Evolutionary conservation across 2,329 filamentous ascomycete genomes (phyloP).

Genomic region (Trichoderma guizhouense): DNA sequence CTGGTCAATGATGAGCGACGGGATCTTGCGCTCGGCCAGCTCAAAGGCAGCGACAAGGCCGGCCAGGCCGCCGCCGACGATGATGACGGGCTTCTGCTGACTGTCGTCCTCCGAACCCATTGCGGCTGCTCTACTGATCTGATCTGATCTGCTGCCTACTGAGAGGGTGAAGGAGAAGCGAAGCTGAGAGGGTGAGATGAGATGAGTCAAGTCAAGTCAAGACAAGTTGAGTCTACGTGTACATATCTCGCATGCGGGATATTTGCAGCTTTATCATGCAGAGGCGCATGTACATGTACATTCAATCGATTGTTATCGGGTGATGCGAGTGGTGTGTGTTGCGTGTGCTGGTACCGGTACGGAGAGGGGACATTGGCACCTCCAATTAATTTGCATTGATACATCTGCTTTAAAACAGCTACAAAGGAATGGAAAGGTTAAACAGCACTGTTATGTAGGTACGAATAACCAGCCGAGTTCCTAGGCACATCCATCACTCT

Average conservation of each 20-base stretch:
- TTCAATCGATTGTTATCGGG: conserved; percentile 3
- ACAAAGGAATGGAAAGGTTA: no score
- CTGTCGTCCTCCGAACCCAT: conserved; percentile 22
- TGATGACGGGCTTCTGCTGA: conserved; percentile 43
- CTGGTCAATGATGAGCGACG: conserved; percentile 54
- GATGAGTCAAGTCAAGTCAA: neutral
- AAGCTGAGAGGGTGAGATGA: neutral
- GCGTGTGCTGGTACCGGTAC: neutral
- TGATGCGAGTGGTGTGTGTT: neutral
- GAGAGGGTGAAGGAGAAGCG: neutral
- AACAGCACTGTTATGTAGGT: no score
- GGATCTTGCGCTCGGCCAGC: conserved; percentile 49
- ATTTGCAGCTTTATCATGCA: conserved; percentile 13
- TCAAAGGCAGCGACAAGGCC: conserved; percentile 60
- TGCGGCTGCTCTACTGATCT: neutral
- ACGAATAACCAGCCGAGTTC: no score
- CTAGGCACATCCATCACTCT: neutral
- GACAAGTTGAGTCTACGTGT: neutral
- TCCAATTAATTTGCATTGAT: neutral
- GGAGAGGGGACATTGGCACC: neutral
- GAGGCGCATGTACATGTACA: neutral
- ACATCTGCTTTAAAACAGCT: no score
- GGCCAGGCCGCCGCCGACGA: conserved; percentile 55
- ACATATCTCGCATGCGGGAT: conserved; percentile 5
- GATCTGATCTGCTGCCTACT: neutral